Percentiles rank a stretch among this genome's conserved stretches.
Evolutionary conservation across 768 basidiomycete genomes (phyloP).

Genomic region (Trametes cubensis): DNA sequence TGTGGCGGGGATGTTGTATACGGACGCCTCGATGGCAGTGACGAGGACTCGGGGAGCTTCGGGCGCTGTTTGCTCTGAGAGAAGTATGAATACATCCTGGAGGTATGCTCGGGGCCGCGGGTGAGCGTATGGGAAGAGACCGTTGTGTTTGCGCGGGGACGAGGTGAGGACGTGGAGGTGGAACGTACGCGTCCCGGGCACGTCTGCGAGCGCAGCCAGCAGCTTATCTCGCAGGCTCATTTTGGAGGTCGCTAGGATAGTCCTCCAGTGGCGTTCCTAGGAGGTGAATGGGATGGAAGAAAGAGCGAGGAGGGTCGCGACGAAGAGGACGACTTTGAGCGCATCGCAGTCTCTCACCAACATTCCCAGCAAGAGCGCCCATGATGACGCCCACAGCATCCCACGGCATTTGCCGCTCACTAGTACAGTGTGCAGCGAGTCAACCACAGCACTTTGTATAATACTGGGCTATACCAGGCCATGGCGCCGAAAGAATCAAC

Average conservation of each 20-base stretch:
- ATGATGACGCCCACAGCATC: slow-evolving; percentile 13
- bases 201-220: slow-evolving; percentile 51
- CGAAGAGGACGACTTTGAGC: background rate
- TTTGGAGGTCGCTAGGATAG: slow-evolving; percentile 1
- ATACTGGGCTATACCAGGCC: too few species aligned
- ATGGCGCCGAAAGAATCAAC: too few species aligned
- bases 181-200: slow-evolving; percentile 72
- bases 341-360: slow-evolving; percentile 14
- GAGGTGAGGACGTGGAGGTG: slow-evolving; percentile 78
- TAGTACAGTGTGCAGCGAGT: background rate
- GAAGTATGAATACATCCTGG: slow-evolving; percentile 76
- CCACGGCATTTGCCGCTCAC: slow-evolving; percentile 15
- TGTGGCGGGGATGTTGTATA: slow-evolving; percentile 76
- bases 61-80: slow-evolving; percentile 60
- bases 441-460: too few species aligned
- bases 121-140: slow-evolving; percentile 74
- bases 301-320: background rate
- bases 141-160: slow-evolving; percentile 63
- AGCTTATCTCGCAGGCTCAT: slow-evolving; percentile 65
- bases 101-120: slow-evolving; percentile 67
- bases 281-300: background rate
- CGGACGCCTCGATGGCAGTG: slow-evolving; percentile 74
- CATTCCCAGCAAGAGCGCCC: slow-evolving; percentile 15
- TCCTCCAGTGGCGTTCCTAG: background rate
- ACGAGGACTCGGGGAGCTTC: slow-evolving; percentile 64